phyloP scores from a whole-genome alignment of 805 yeast species.

The Metschnikowia cerradonensis region DNA sequence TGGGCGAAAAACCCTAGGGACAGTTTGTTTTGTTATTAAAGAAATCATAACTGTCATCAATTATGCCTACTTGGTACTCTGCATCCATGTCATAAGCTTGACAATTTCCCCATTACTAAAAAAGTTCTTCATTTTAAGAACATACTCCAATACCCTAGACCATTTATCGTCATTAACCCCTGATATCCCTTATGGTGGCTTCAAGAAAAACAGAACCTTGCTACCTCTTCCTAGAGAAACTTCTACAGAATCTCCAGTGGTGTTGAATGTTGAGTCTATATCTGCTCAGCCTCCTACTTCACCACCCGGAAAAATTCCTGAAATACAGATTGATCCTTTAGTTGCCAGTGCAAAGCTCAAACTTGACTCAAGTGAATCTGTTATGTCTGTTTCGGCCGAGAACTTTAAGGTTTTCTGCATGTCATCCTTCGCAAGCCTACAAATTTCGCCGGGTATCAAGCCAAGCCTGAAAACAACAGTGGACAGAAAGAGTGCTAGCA shows the following conservation, averaged over 20 bases:
- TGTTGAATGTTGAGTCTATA: slow-evolving; percentile 14
- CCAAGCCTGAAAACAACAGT: slow-evolving; percentile 18
- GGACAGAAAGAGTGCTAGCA: slow-evolving; percentile 16
- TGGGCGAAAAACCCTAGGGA: slow-evolving; percentile 4
- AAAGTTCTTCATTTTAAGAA: slow-evolving; percentile 15
- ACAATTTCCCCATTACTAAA: slow-evolving; percentile 18
- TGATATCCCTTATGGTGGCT: slow-evolving; percentile 18
- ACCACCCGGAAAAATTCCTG: slow-evolving; percentile 1
- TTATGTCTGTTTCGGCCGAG: slow-evolving; percentile 18
- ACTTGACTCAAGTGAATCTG: slow-evolving; percentile 2
- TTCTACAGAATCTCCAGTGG: slow-evolving; percentile 12
- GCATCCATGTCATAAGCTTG: slow-evolving; percentile 26
- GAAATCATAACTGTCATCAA: slow-evolving; percentile 13
- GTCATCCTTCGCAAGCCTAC: slow-evolving; percentile 21
- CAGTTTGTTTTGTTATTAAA: slow-evolving; percentile 11
- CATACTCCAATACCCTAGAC: slow-evolving; percentile 21
- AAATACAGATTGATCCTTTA: slow-evolving; percentile 5
- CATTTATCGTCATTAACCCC: slow-evolving; percentile 21
- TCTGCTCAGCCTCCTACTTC: neutral
- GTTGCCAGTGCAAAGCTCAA: slow-evolving; percentile 1
- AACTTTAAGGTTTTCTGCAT: slow-evolving; percentile 28
- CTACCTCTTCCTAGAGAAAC: slow-evolving; percentile 9
- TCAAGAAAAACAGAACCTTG: slow-evolving; percentile 9
- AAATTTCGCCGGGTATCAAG: slow-evolving; percentile 10
- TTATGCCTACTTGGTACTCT: slow-evolving; percentile 21